Conservation (phyloP, 345 rosid species). For the Bruguiera sexangula region DNA sequence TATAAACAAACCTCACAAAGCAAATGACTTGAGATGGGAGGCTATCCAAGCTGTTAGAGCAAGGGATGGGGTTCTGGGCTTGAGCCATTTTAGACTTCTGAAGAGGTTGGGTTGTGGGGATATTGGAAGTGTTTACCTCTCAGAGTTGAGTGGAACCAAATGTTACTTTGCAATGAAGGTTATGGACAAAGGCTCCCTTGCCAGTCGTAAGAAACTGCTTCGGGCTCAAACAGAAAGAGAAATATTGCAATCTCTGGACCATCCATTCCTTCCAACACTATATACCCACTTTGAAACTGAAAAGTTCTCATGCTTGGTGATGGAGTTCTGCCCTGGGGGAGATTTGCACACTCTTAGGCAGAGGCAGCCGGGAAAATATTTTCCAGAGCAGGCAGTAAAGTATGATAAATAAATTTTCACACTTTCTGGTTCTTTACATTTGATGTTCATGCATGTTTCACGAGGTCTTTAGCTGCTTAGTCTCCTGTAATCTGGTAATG, state of each 20-base stretch:
- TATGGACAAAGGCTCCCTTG: conserved; percentile 90
- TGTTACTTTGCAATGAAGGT: conserved; percentile 93
- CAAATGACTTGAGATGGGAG: conserved; percentile 89
- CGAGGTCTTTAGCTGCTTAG: background rate
- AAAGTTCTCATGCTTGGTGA: conserved; percentile 83
- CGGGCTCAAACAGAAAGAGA: conserved; percentile 95
- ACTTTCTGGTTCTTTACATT: conserved; percentile 12
- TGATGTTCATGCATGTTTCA: conserved; percentile 7
- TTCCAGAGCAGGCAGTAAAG: conserved; percentile 89
- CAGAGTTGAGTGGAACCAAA: conserved; percentile 83
- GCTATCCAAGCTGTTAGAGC: conserved; percentile 77
- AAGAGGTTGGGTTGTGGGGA: conserved; percentile 93
- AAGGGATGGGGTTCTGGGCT: conserved; percentile 66
- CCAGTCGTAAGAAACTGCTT: conserved; percentile 81
- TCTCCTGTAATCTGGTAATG: background rate
- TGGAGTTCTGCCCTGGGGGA: conserved; percentile 96
- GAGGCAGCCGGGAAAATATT: conserved; percentile 87
- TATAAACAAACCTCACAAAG: conserved; percentile 82
- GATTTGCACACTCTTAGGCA: conserved; percentile 90
- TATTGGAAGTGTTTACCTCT: conserved; percentile 88
- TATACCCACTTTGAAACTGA: conserved; percentile 90
- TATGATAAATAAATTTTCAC: conserved; percentile 38
- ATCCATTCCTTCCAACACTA: conserved; percentile 87
- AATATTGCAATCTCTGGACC: conserved; percentile 82
- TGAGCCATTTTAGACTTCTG: conserved; percentile 76